Evolutionary conservation across 2,329 filamentous ascomycete genomes (phyloP).

Genomic region (Sporothrix phasma): DNA sequence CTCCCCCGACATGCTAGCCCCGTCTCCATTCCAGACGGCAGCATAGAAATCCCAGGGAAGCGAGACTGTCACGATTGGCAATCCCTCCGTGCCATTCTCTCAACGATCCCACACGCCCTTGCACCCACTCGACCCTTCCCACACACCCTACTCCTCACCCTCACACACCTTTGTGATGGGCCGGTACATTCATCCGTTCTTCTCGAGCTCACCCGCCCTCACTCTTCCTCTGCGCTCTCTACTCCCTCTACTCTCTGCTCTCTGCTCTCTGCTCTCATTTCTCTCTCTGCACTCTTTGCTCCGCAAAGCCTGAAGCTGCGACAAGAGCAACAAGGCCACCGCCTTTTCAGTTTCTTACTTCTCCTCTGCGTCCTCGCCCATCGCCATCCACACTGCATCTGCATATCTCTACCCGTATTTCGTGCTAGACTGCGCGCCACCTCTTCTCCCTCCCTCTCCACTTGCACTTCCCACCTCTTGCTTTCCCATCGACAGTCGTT

Average conservation of each 20-base stretch:
- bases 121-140: conserved; percentile 13
- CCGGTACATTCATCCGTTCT: conserved; percentile 25
- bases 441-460: not conserved
- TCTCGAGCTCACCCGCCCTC: conserved; percentile 18
- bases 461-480: not conserved
- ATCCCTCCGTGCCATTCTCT: not conserved
- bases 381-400: not conserved
- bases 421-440: not conserved
- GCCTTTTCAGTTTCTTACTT: conserved; percentile 8
- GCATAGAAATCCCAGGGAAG: no score
- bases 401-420: not conserved
- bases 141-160: conserved; percentile 18
- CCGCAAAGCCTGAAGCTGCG: not conserved
- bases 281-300: not conserved
- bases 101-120: conserved; percentile 7
- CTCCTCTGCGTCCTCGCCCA: not conserved
- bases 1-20: conserved; percentile 1
- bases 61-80: not conserved
- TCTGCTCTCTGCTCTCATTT: not conserved
- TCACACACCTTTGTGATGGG: conserved; percentile 23
- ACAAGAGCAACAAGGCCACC: not conserved
- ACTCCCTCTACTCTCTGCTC: not conserved
- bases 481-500: not conserved
- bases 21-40: not conserved
- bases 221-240: not conserved